Evolutionary conservation across 768 basidiomycete genomes (phyloP).

Genomic region (Boletus edulis): DNA sequence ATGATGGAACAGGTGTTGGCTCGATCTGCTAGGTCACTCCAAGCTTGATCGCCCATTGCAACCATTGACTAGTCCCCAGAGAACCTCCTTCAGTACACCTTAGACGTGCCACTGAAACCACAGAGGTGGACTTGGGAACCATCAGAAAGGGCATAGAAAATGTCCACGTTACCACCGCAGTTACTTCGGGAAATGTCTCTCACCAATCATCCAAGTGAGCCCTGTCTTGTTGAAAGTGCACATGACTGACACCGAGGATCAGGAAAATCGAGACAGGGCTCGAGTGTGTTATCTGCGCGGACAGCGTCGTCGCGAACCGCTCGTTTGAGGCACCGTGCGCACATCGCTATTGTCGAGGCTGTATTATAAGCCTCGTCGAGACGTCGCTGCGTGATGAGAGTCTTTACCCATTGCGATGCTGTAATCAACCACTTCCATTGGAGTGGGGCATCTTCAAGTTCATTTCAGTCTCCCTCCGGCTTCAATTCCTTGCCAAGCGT

Average conservation of each 20-base stretch:
- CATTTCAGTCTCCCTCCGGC: conserved; percentile 26
- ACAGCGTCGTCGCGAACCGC: conserved; percentile 21
- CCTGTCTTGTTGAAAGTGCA: neutral
- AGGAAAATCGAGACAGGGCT: neutral
- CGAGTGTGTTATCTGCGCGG: conserved; percentile 43
- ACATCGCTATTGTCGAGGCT: conserved; percentile 47
- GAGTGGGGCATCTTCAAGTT: conserved; percentile 24
- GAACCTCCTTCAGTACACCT: neutral
- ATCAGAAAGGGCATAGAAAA: neutral
- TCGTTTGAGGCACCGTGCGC: conserved; percentile 42
- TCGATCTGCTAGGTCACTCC: conserved; percentile 3
- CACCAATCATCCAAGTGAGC: conserved; percentile 1
- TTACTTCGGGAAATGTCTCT: neutral
- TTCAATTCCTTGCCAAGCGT: conserved; percentile 40
- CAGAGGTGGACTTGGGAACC: neutral
- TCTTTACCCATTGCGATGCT: conserved; percentile 53
- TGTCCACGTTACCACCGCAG: neutral
- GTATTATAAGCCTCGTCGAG: conserved; percentile 40
- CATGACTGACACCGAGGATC: neutral
- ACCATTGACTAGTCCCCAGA: conserved; percentile 8
- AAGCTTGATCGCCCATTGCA: neutral
- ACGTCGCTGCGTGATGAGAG: conserved; percentile 47
- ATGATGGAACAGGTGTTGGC: conserved; percentile 2
- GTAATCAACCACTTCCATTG: conserved; percentile 36
- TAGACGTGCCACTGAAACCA: neutral